These are phyloP conservation scores for Chaetoceros muelleri DNA, from an alignment of 108 stramenopile genomes.

Conservation along the genomic window DNA sequence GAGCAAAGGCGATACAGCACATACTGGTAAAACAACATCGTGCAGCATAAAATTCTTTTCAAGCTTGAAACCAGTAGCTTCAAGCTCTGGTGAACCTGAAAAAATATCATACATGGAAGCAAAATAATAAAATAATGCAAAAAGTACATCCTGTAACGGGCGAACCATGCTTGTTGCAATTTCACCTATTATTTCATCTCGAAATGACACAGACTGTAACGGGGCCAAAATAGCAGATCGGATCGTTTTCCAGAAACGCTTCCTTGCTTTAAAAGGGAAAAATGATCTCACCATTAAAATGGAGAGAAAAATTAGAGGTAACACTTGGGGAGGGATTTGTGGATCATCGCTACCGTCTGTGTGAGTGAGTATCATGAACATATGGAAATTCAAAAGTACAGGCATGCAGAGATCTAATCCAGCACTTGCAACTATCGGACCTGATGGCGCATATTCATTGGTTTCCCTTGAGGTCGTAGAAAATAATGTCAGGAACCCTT, in stretches of 20 bases:
- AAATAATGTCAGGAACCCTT: neutral
- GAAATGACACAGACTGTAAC: slow-evolving; percentile 45
- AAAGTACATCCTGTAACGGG: slow-evolving; percentile 67
- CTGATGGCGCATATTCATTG: slow-evolving; percentile 65
- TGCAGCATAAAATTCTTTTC: slow-evolving; percentile 65
- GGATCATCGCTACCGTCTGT: slow-evolving; percentile 28
- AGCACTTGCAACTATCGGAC: slow-evolving; percentile 71
- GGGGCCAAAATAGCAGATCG: slow-evolving; percentile 57
- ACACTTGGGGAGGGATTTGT: slow-evolving; percentile 52
- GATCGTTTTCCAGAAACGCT: slow-evolving; percentile 67
- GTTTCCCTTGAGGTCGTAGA: neutral
- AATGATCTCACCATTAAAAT: slow-evolving; percentile 54
- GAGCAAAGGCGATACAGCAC: slow-evolving; percentile 66
- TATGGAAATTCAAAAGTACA: slow-evolving; percentile 81
- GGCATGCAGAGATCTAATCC: slow-evolving; percentile 76
- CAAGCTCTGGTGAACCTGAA: slow-evolving; percentile 39
- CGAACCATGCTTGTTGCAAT: slow-evolving; percentile 67
- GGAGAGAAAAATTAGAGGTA: slow-evolving; percentile 71
- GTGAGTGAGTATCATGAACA: slow-evolving; percentile 65
- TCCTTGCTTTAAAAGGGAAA: slow-evolving; percentile 52
- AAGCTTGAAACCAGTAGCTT: slow-evolving; percentile 37
- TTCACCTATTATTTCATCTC: slow-evolving; percentile 79
- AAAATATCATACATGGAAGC: slow-evolving; percentile 55
- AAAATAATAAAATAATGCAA: slow-evolving; percentile 62
- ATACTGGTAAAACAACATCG: slow-evolving; percentile 59